Evolutionary conservation across 2,329 filamentous ascomycete genomes (phyloP), one percentile per base, ranked within the genome.

Genomic region (Alternaria brassicae): DNA sequence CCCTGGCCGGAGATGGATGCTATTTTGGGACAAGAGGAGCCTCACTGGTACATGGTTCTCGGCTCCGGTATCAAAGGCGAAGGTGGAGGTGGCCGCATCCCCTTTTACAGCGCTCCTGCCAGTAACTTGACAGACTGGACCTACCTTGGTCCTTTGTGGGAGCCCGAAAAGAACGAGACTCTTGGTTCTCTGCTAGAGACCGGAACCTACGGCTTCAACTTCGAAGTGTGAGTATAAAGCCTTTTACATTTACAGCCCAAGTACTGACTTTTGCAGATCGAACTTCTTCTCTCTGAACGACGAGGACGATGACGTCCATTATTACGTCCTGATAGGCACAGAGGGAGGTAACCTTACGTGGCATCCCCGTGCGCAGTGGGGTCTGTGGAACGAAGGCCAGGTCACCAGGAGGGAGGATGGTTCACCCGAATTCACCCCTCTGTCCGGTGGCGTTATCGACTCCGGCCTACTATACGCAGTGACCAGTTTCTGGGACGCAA

Each of bases 41-140:
- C 80, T 4, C 80, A 82, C 56, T 83, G 79, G 71, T 82, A 79
- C 58, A 77, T 79, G 27, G 80, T 81, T 12, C 75, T 81, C 39
- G 81, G 81, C 2, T 81, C 79, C 30, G 81, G 81, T 13, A 82
- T 82, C 72, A 81, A 81, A 61, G 80, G 74, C 25, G 77, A 81
- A 25, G 78, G 77, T 2, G 79, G 81, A 10, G 81, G 80, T 6
- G 79, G 81, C 12, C 76, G 81, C 21, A 81, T 82, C 50, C 81
- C 81, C 9, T 76, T 82, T 53, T 83, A 81, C 72, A 79, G 73
- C 56, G 81, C 80, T 45, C 79, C 81, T 23, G 75, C 79, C 10
- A 77, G 66, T 51, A 73, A 83, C 50, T 56, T 82, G 56, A 81
- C 81, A 2, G 70, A 79, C 53, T 83, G 81, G 81, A 81, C 78